Conservation (phyloP, 345 rosid species). For the Linum trigynum region DNA sequence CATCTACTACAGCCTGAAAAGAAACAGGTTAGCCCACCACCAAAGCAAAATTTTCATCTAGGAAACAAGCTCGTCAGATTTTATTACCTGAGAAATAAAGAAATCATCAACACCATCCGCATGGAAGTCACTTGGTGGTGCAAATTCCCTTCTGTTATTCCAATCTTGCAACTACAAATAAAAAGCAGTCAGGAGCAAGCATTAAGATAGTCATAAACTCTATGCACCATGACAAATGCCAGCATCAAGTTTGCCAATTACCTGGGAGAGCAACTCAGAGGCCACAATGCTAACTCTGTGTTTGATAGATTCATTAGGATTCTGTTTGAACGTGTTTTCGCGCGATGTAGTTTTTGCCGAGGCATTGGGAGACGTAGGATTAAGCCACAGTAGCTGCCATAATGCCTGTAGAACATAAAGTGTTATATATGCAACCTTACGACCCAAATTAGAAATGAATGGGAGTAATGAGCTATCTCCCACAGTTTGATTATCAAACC, state of each 20-base stretch:
- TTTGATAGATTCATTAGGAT: conserved; percentile 54
- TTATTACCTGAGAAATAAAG: conserved; percentile 84
- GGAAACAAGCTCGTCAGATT: conserved; percentile 17
- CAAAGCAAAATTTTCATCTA: background rate
- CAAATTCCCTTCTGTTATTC: conserved; percentile 79
- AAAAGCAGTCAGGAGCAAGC: background rate
- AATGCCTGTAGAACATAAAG: conserved; percentile 48
- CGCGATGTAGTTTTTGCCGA: conserved; percentile 29
- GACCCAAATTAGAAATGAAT: conserved; percentile 3
- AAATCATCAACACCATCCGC: conserved; percentile 79
- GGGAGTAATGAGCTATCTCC: background rate
- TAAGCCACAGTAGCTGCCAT: conserved; percentile 92
- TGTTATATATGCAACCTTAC: background rate
- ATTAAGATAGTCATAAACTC: background rate
- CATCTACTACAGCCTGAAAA: conserved; percentile 68
- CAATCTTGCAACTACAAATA: conserved; percentile 80
- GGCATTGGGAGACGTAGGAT: conserved; percentile 45
- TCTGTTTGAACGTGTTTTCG: conserved; percentile 33
- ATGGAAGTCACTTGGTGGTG: conserved; percentile 79
- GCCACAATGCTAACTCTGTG: conserved; percentile 61
- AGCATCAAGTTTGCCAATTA: conserved; percentile 14
- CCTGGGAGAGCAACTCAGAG: conserved; percentile 95
- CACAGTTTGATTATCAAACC: conserved; percentile 25
- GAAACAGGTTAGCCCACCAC: conserved; percentile 12
- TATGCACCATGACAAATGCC: background rate